These are phyloP conservation scores for Furcasterigmium furcatum DNA, from an alignment of 2,329 filamentous ascomycete genomes.

Conservation along the genomic window DNA sequence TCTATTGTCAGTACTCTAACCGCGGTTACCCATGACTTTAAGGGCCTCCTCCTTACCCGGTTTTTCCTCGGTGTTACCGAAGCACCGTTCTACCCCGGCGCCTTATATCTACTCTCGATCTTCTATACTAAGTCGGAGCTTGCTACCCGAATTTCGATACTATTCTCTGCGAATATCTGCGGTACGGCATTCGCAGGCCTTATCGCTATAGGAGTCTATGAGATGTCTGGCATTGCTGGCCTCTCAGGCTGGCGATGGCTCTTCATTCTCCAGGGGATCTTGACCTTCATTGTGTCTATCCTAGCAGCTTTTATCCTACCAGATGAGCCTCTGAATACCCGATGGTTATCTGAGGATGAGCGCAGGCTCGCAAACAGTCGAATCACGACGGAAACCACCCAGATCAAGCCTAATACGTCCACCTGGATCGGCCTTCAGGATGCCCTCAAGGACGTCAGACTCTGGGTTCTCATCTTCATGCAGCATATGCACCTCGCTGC, in stretches of 20 bases:
- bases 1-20: slow-evolving; percentile 14
- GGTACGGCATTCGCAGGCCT: slow-evolving; percentile 17
- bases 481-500: slow-evolving; percentile 30
- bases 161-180: slow-evolving; percentile 27
- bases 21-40: slow-evolving; percentile 25
- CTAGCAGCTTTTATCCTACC: slow-evolving; percentile 27
- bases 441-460: slow-evolving; percentile 16
- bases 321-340: slow-evolving; percentile 30
- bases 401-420: slow-evolving; percentile 27
- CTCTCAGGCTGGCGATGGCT: slow-evolving; percentile 45
- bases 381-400: slow-evolving; percentile 25
- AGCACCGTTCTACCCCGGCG: slow-evolving; percentile 24
- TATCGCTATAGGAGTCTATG: slow-evolving; percentile 17
- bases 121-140: slow-evolving; percentile 37
- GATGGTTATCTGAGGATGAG: slow-evolving; percentile 27
- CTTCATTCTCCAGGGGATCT: slow-evolving; percentile 37
- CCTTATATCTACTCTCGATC: slow-evolving; percentile 14
- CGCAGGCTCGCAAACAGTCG: slow-evolving; percentile 35
- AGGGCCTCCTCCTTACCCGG: slow-evolving; percentile 25
- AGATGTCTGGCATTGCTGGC: slow-evolving; percentile 36
- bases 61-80: slow-evolving; percentile 34
- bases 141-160: slow-evolving; percentile 27
- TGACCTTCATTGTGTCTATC: slow-evolving; percentile 22
- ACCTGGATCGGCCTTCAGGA: slow-evolving; percentile 22
- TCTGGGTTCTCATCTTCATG: slow-evolving; percentile 20